Evolutionary conservation across 116 monocot genomes (phyloP), one percentile per base, ranked within the genome.

Genomic region (Thalassia testudinum): DNA sequence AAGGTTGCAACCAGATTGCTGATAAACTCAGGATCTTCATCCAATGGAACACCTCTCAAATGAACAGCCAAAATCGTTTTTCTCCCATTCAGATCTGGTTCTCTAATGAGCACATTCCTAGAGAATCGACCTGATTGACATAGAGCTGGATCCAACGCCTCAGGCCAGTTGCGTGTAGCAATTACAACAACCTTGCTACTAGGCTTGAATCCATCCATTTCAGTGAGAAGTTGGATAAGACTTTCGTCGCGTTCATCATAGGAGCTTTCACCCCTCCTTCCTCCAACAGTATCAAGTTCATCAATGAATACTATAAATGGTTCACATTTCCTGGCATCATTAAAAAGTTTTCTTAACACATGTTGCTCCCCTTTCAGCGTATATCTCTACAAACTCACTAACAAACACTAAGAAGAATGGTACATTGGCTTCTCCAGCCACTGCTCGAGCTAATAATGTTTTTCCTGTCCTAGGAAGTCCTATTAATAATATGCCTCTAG

Each of bases 191-290:
- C 95, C 71, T 79, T 78, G 21, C 50, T 70, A 43, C 76, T 81
- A 23, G 95, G 77, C 52, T 95, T 81, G 68, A 95, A 95, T 15
- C 95, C 95, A 74, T 95, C 95, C 95, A 95, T 95, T 74, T 93
- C 84, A 1, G 93, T 87, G 56, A 93, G 67, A 47, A 87, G 65
- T 87, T 87, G 75, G 43, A 75, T 95, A 22, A 95, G 56, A 28
- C 88, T 88, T 77, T 95, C 88, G 60, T 95, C 95, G 38, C 88
- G 53, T 62, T 95, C 95, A 61, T 84, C 84, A 62, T 84, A 85
- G 51, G 84, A 87, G 53, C 88, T 87, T 78, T 70, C 78, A 45
- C 85, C 88, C 49, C 95, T 72, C 67, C 70, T 81, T 27, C 88
- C 88, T 68, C 88, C 95, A 29, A 95, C 95, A 37, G 95, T 88